Evolutionary conservation across 495 filamentous ascomycete species (phyloP), one percentile per base, ranked within the genome.

Genomic region (Cercophora scortea): DNA sequence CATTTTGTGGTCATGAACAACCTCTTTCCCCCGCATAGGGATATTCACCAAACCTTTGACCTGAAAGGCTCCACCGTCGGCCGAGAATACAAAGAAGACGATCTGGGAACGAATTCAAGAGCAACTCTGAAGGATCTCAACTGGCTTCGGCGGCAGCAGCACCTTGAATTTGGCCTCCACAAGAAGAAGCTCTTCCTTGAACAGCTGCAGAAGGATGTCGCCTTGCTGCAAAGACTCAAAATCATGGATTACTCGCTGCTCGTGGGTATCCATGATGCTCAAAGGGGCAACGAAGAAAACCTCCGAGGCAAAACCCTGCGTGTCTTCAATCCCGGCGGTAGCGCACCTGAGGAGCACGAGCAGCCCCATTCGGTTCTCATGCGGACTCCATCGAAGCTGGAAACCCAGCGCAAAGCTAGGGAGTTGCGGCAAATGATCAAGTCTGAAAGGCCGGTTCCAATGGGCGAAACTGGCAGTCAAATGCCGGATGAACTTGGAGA

Each of bases 1-100:
- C 94, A 99, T 67, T 99, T 99, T 58, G 94, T 99, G 35, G 90
- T 99, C 59, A 99, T 99, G 93, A 99, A 99, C 76, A 99, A 99
- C 61, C 79, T 99, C 16, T 97, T 99, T 60, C 93, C 93, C 15
- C 93, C 93, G 5, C 93, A 99, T 68, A 82, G 91, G 48, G 93
- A 99, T 67, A 96, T 99, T 50, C 93, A 99, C 71, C 81, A 89
- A 59, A 97, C 90, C 4, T 99, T 95, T 58, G 93, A 99, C 62
- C 65, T 99, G 51, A 99, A 99, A 68, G 93, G 93, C n/a, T 96
- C 92, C 13, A 96, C 91, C 0, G 82, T 97, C 55, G 93, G 93
- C 33, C 81, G 93, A 56, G 90, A 97, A 62, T 87, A 89, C 66
- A 86, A 76, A 53, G 94, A 96, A 64, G 89, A 94, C 42, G 83